phyloP scores from a whole-genome alignment of 306 rosid genomes.

The Cicer bijugum region DNA sequence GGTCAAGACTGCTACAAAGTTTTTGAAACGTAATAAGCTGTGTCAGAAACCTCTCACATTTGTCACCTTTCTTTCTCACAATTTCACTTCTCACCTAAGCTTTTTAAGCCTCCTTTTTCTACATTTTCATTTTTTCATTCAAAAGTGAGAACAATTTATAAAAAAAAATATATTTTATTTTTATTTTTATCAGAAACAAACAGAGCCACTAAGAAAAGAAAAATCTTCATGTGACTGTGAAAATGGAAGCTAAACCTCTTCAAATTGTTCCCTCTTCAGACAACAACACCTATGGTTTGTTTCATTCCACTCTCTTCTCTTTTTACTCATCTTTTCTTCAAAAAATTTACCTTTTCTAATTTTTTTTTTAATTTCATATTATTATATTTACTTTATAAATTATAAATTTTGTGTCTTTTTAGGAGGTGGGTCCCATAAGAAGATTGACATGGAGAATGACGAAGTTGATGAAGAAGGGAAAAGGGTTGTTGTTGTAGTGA shows the following conservation, averaged over 20 bases:
- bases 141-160: background rate
- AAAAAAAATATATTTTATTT: too few relatives aligned
- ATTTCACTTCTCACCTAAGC: background rate
- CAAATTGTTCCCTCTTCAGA: constrained; percentile 48
- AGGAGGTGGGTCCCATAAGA: constrained; percentile 51
- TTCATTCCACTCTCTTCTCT: constrained; percentile 39
- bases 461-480: constrained; percentile 26
- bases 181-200: too few relatives aligned
- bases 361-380: background rate
- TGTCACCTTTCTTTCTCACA: background rate
- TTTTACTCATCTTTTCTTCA: constrained; percentile 15
- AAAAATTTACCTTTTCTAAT: background rate
- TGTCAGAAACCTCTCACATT: constrained; percentile 62
- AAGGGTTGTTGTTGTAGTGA: constrained; percentile 30
- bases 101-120: background rate
- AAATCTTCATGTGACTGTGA: constrained; percentile 46
- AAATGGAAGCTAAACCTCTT: constrained; percentile 52
- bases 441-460: constrained; percentile 41
- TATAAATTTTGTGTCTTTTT: constrained; percentile 24
- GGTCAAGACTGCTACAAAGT: constrained; percentile 36
- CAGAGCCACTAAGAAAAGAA: background rate
- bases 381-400: background rate
- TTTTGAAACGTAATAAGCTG: constrained; percentile 42
- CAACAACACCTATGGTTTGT: constrained; percentile 47
- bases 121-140: background rate